These are phyloP conservation scores for Tulasnella sp. DNA, from an alignment of 768 basidiomycete genomes.

Conservation along the genomic window DNA sequence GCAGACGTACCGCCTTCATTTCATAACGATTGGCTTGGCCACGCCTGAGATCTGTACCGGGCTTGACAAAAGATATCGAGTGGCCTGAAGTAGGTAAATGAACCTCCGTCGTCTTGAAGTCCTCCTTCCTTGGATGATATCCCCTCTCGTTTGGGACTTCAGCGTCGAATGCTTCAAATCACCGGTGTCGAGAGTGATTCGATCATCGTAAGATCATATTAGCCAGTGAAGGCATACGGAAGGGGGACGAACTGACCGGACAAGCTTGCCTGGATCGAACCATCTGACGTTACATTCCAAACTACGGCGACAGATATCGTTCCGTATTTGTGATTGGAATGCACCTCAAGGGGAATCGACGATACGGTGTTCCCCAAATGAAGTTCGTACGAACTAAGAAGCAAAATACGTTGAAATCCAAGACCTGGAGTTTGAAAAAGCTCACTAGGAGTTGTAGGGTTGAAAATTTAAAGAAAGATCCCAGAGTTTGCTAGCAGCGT, in stretches of 20 bases:
- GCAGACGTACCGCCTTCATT: background rate
- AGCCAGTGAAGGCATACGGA: background rate
- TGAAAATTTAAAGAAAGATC: background rate
- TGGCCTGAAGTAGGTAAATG: background rate
- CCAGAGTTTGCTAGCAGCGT: background rate
- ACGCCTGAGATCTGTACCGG: background rate
- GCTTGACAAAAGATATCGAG: background rate
- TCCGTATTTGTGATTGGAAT: background rate
- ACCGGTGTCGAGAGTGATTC: background rate
- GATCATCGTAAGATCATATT: background rate
- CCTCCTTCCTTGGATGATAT: background rate
- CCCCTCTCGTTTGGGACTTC: background rate
- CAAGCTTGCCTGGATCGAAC: background rate
- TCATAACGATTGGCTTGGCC: background rate
- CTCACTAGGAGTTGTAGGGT: no score
- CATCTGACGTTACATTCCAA: background rate
- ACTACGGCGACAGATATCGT: background rate
- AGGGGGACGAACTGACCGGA: background rate
- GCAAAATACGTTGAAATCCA: no score
- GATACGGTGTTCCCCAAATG: no score
- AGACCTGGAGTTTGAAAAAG: no score
- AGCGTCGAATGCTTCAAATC: background rate
- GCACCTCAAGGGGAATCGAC: no score
- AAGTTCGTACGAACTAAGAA: no score
- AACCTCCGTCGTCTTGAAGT: background rate